A percentile compares a stretch with the other conserved stretches of the same genome.
Evolutionary conservation across 2,329 filamentous ascomycete species (phyloP).

Genomic region (Trichocomaceae sp.): DNA sequence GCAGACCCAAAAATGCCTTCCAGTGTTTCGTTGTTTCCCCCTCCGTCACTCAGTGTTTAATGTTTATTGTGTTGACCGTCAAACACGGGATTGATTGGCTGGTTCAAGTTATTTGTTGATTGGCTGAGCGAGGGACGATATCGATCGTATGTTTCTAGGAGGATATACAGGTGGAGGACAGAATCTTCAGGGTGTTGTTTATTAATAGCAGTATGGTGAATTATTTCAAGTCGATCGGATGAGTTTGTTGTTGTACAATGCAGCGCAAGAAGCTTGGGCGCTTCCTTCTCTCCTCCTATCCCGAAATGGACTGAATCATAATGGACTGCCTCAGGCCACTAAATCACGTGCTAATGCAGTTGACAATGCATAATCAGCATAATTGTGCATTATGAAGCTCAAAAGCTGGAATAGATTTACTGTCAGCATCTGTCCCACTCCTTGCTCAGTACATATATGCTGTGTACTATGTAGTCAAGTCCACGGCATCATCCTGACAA

Average conservation of each 20-base stretch:
- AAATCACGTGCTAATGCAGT: background rate
- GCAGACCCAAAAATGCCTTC: background rate
- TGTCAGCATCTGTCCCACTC: too few relatives aligned
- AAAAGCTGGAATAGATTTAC: too few relatives aligned
- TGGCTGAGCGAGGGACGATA: background rate
- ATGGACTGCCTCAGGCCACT: background rate
- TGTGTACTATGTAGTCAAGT: too few relatives aligned
- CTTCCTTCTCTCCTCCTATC: background rate
- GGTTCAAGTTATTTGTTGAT: background rate
- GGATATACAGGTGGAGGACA: background rate
- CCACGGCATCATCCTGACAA: too few relatives aligned
- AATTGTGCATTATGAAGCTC: background rate
- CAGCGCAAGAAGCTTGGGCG: background rate
- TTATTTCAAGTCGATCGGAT: background rate
- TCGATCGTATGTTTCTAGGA: background rate
- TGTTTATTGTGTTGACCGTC: background rate
- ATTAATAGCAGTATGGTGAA: background rate
- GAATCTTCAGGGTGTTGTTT: background rate
- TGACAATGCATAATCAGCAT: background rate
- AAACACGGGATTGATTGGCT: constrained; percentile 2
- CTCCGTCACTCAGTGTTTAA: too few relatives aligned
- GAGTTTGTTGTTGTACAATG: background rate
- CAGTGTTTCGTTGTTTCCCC: background rate
- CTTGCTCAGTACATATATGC: too few relatives aligned
- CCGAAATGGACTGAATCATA: background rate